These are phyloP conservation scores for Calendula officinalis DNA, from an alignment of 129 eudicot species.

Conservation along the genomic window DNA sequence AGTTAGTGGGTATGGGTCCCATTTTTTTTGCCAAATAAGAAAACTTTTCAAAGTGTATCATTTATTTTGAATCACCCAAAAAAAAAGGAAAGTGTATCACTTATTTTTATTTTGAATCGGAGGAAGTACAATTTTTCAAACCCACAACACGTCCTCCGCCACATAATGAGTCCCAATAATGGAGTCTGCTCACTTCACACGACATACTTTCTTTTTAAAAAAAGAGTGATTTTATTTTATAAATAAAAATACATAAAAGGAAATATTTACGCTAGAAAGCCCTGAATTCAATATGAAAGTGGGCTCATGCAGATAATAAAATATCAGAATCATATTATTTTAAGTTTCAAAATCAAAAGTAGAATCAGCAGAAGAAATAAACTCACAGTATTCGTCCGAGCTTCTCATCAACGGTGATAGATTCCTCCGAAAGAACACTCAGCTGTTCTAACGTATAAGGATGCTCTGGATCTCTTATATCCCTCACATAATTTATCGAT, in stretches of 20 bases:
- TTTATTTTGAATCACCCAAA: no score
- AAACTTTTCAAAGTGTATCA: no score
- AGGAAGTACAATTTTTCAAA: no score
- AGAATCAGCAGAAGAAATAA: not conserved
- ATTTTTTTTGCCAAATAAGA: no score
- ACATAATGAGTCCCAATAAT: no score
- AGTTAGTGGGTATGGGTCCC: no score
- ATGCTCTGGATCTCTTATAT: constrained; percentile 93
- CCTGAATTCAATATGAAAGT: no score
- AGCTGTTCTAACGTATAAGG: constrained; percentile 89
- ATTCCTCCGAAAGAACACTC: constrained; percentile 80
- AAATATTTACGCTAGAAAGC: not conserved
- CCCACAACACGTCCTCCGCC: no score
- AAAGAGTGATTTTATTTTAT: not conserved
- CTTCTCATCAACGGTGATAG: constrained; percentile 74
- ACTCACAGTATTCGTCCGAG: constrained; percentile 74
- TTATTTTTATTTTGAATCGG: no score
- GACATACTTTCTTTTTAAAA: not conserved
- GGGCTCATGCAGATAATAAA: not conserved
- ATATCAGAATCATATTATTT: not conserved
- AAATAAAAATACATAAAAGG: not conserved
- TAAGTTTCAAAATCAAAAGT: not conserved
- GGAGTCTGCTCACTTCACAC: no score
- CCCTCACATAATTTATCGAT: constrained; percentile 58
- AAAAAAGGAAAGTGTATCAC: no score